Evolutionary conservation across 2,329 filamentous ascomycete species (phyloP).

Genomic region (Fusarium musae): DNA sequence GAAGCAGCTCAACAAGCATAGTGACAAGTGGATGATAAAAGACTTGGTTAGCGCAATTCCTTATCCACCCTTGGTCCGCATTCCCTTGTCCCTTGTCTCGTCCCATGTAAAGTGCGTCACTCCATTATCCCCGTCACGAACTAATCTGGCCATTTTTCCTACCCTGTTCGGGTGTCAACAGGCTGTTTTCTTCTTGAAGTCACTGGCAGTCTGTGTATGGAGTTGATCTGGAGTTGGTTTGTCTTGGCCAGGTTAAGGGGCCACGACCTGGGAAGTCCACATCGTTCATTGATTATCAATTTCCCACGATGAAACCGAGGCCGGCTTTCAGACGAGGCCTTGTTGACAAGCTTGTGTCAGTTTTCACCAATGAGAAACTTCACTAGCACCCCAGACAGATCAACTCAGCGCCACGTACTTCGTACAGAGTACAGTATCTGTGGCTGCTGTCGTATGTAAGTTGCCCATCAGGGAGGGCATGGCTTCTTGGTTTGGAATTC

Average conservation of each 20-base stretch:
- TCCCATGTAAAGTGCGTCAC: constrained; percentile 37
- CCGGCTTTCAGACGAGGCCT: constrained; percentile 18
- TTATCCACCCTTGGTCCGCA: constrained; percentile 3
- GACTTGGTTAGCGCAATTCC: constrained; percentile 14
- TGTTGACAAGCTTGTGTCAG: constrained; percentile 22
- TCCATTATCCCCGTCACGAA: constrained; percentile 22
- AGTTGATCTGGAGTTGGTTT: constrained; percentile 8
- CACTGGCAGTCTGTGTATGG: constrained; percentile 6
- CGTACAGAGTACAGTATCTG: not conserved
- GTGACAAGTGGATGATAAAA: constrained; percentile 24
- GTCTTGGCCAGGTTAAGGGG: not conserved
- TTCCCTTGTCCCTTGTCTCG: constrained; percentile 23
- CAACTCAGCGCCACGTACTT: not conserved
- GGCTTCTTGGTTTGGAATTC: not conserved
- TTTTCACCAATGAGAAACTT: constrained; percentile 36
- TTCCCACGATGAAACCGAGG: constrained; percentile 32
- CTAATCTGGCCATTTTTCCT: constrained; percentile 25
- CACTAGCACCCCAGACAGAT: constrained; percentile 24
- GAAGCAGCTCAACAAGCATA: not conserved
- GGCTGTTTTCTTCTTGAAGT: constrained; percentile 8
- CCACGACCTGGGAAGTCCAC: not conserved
- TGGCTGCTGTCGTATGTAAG: constrained; percentile 3
- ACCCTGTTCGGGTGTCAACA: constrained; percentile 8
- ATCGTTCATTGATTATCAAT: constrained; percentile 20
- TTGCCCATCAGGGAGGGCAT: not conserved